Evolutionary conservation across 805 yeast genomes (phyloP), one percentile per base, ranked within the genome.

Genomic region (Candida broadrunensis): DNA sequence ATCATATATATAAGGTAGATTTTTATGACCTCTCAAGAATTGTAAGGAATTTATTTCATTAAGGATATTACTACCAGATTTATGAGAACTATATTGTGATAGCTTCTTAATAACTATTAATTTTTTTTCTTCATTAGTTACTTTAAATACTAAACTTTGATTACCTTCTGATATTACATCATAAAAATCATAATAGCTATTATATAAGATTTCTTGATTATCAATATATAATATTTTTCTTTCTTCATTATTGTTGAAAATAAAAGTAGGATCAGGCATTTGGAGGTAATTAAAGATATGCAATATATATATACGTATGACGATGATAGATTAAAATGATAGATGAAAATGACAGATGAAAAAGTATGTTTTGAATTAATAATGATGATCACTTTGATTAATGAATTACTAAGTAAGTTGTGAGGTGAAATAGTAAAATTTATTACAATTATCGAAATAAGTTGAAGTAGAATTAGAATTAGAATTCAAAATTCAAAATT

Each of bases 21-120:
- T 90, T 58, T 90, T 89, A 68, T 90, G 98, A 17, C 97, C 96
- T 45, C 97, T 74, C 65, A 91, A 89, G 60, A 90, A 97, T 53
- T 89, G 85, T 45, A 91, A 68, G 20, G 91, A 73, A 61, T 90
- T 90, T 62, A 91, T 67, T 57, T 91, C 98, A 25, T 25, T 13
- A 7, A 25, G 14, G 24, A 21, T 21, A 7, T 9, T 21, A 7
- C 24, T 21, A 7, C 24, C 24, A 7, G 24, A 6, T 9, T 9
- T 8, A 25, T 8, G 12, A 11, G 12, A 13, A 13, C 14, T 25
- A 5, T 25, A 5, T 11, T 25, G 14, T 8, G 14, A 25, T 9
- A 25, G 14, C 14, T 25, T 25, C 29, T 25, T 25, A 13, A 25
- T 13, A 11, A 13, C 29, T 13, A 25, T 25, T 7, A 25, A 8